Base-by-base conservation (phyloP, 2,329 filamentous ascomycete genomes). In the Aureobasidium sp. region DNA sequence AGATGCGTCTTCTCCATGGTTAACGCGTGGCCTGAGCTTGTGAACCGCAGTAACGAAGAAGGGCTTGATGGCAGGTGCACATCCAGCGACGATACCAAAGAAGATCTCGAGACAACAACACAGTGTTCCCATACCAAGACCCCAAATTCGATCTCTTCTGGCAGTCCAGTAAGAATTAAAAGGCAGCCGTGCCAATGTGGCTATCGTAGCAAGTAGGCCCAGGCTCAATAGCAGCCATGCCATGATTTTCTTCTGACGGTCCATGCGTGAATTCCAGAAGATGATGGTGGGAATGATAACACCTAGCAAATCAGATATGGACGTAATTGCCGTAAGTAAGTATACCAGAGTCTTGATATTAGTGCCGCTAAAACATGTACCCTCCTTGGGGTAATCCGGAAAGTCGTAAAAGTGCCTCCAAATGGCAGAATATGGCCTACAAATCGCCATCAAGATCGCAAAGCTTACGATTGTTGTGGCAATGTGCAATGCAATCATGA, bases 361-460 rank as follows among this genome's bases (percentile, higher is more conserved):
- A 3, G 29, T 9, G 9, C 39, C 39, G 10, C 39, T 44, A 29
- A 55, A 55, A 41, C 51, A 55, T 2, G 21, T 34, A 5, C 51
- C 51, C 13, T 44, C n/a, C 5, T 16, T 42, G 2, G 51, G 51
- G 5, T 44, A 55, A 2, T 9, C 51, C 10, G 51, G 51, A 29
- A 55, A 55, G 16, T 55, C 29, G 51, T 55, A 55, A 10, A 44
- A 55, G n/a, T 55, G n/a, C 11, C 51, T 27, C 51, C 51, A 55
- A 11, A 44, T 44, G 39, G 51, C 44, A 11, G 11, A 29, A 44
- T 55, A 55, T 16, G 51, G 51, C 7, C 51, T n/a, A 16, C 51
- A 55, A 9, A 55, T 8, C 5, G 39, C 5, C 51, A 55, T 42
- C 8, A 55, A 2, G 11, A 14, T 27, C 21, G 16, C 51, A 44